Evolutionary conservation across 106 monocot species (phyloP).

Genomic region (Allium fistulosum): DNA sequence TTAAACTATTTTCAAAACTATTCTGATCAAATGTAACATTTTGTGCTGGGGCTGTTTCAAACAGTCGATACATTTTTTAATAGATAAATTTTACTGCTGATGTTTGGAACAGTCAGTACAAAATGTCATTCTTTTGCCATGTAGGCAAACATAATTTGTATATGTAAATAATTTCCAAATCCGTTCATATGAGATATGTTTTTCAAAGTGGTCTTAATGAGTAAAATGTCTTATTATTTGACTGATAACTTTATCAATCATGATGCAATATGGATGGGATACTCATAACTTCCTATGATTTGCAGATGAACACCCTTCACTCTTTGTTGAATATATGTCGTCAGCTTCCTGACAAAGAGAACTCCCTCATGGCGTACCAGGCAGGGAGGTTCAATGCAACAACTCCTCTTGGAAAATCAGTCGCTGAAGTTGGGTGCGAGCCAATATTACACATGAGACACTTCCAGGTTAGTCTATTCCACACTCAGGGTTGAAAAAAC

Average conservation of each 20-base stretch:
- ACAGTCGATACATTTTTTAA: too few species aligned
- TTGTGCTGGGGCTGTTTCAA: too few species aligned
- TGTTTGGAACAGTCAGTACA: not conserved
- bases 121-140: not conserved
- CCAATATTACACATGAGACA: conserved; percentile 96
- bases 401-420: conserved; percentile 83
- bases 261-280: not conserved
- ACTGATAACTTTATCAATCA: not conserved
- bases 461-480: conserved; percentile 59
- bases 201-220: too few species aligned
- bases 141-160: not conserved
- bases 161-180: not conserved
- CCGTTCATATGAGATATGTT: too few species aligned
- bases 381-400: conserved; percentile 53
- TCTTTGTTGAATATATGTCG: conserved; percentile 67
- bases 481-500: not conserved
- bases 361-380: conserved; percentile 38
- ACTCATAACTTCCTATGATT: not conserved
- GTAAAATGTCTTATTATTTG: too few species aligned
- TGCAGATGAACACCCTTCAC: conserved; percentile 90
- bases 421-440: conserved; percentile 94
- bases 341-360: conserved; percentile 64
- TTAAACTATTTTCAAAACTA: too few species aligned
- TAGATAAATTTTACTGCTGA: too few species aligned
- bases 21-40: too few species aligned